Conservation (phyloP, 352 stramenopile species). For the Phytopythium litorale region DNA sequence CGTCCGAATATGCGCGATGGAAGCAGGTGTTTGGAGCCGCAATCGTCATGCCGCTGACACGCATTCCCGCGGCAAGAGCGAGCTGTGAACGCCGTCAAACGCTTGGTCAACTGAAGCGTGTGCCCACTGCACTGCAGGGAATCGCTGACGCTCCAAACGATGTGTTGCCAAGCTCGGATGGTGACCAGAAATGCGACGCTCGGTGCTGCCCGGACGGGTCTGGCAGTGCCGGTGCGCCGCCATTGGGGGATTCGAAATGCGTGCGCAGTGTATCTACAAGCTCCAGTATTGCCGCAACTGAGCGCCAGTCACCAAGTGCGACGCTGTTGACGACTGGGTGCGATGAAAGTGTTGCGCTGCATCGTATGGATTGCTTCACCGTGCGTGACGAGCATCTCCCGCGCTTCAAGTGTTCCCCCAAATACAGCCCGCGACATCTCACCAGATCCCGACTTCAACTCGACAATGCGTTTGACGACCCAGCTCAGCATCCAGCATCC, state of each 20-base stretch:
- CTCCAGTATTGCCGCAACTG: not conserved
- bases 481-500: not conserved
- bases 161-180: no score
- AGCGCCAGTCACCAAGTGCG: not conserved
- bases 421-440: not conserved
- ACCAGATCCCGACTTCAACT: not conserved
- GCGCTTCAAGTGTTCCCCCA: not conserved
- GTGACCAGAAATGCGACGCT: no score
- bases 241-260: no score
- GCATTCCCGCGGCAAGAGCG: not conserved
- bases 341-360: not conserved
- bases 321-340: not conserved
- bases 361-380: not conserved
- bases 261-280: no score
- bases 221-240: no score
- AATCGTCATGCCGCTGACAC: not conserved
- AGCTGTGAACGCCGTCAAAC: not conserved
- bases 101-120: not conserved
- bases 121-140: not conserved
- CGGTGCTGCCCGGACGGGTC: no score
- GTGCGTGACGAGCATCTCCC: not conserved
- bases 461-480: not conserved
- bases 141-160: not conserved
- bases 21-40: not conserved
- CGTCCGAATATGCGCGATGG: conserved; percentile 1